These are phyloP conservation scores for Cordyceps javanica DNA, from an alignment of 2,329 filamentous ascomycete species.

Conservation along the genomic window DNA sequence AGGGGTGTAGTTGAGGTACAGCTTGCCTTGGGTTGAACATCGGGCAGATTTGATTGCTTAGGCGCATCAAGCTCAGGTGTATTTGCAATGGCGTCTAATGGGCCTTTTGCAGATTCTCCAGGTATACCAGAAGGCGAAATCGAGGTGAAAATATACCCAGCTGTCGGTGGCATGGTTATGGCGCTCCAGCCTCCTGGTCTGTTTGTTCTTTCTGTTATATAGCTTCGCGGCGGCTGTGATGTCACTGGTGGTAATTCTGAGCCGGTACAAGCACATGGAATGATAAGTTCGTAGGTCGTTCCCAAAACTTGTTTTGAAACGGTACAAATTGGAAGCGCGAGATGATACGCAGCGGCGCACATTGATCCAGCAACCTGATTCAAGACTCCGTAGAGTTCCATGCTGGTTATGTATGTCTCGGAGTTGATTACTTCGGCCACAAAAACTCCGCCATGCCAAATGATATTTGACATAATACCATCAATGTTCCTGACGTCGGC, in stretches of 20 bases:
- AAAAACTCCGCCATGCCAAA: conserved; percentile 17
- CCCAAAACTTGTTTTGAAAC: not conserved
- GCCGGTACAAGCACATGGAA: not conserved
- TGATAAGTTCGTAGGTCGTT: not conserved
- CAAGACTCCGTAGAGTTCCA: conserved; percentile 16
- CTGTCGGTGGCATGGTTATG: not conserved
- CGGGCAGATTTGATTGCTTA: not conserved
- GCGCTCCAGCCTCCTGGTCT: not conserved
- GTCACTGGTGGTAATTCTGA: not conserved
- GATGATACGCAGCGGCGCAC: conserved; percentile 15
- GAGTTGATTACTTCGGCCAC: conserved; percentile 18
- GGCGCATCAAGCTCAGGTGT: not conserved
- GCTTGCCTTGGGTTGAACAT: not conserved
- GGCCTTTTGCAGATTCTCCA: not conserved
- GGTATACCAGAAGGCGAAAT: not conserved
- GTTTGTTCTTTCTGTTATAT: not conserved
- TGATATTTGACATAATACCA: conserved; percentile 15
- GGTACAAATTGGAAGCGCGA: conserved; percentile 17
- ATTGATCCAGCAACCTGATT: conserved; percentile 19
- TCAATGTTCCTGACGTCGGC: conserved; percentile 6
- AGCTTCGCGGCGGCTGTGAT: not conserved
- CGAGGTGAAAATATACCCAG: not conserved
- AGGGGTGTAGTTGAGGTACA: not conserved
- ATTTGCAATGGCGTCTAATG: too few species aligned
- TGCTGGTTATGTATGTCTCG: conserved; percentile 4